A percentile compares a stretch with the other conserved stretches of the same genome.
These are phyloP conservation scores for Fusarium incarnatum DNA, from an alignment of 2,329 filamentous ascomycete species.

Conservation along the genomic window DNA sequence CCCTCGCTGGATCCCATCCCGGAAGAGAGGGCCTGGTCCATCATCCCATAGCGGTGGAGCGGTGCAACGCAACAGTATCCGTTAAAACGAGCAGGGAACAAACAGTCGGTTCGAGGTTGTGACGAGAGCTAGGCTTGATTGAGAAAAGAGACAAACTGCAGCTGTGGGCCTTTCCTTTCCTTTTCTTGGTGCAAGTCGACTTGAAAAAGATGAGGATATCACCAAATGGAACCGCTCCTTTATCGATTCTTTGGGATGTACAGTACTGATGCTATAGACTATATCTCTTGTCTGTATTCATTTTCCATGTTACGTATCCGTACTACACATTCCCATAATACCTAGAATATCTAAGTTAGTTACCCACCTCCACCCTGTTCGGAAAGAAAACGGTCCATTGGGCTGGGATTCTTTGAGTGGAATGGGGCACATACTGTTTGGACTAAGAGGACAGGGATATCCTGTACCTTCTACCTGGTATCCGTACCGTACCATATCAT, in stretches of 20 bases:
- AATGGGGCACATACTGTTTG: neutral
- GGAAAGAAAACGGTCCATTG: conserved; percentile 8
- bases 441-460: neutral
- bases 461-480: neutral
- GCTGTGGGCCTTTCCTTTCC: neutral
- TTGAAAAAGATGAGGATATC: neutral
- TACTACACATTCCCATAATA: neutral
- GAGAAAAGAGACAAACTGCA: conserved; percentile 1
- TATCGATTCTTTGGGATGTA: neutral
- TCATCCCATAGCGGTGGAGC: conserved; percentile 38
- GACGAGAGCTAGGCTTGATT: conserved; percentile 17
- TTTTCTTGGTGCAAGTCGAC: neutral
- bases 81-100: conserved; percentile 16
- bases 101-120: conserved; percentile 20
- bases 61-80: conserved; percentile 10
- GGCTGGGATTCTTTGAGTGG: neutral
- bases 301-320: neutral
- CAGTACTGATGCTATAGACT: neutral
- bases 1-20: neutral
- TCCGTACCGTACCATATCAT: neutral
- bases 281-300: neutral
- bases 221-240: no score
- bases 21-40: conserved; percentile 15
- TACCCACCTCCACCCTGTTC: conserved; percentile 7
- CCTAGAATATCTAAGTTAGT: neutral